Evolutionary conservation across 140 eudicot genomes (phyloP).

Genomic region (Bidens hawaiensis): DNA sequence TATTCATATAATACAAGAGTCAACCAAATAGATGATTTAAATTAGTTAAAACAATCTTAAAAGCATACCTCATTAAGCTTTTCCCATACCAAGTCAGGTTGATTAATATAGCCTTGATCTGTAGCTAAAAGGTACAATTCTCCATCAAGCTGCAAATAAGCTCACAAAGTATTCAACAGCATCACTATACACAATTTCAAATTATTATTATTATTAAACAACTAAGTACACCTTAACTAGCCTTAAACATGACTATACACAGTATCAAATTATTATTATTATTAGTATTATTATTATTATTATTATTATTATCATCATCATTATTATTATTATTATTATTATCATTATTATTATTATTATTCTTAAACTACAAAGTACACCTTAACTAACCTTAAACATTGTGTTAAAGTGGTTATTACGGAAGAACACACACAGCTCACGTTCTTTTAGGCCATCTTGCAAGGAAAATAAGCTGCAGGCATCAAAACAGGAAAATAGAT

Average conservation of each 20-base stretch:
- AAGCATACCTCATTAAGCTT: slow-evolving; percentile 72
- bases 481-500: not conserved
- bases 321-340: not conserved
- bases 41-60: not conserved
- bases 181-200: not conserved
- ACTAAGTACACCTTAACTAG: slow-evolving; percentile 22
- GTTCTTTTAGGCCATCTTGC: slow-evolving; percentile 69
- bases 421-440: slow-evolving; percentile 86
- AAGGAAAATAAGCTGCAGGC: slow-evolving; percentile 63
- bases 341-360: not conserved
- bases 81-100: slow-evolving; percentile 94
- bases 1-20: not conserved
- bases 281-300: too few relatives aligned
- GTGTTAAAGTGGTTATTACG: slow-evolving; percentile 95
- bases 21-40: not conserved
- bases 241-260: slow-evolving; percentile 99
- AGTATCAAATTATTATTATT: too few relatives aligned
- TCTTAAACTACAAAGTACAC: not conserved
- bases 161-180: slow-evolving; percentile 7
- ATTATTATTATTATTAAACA: not conserved
- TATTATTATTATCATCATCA: too few relatives aligned
- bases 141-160: slow-evolving; percentile 63
- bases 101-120: slow-evolving; percentile 81
- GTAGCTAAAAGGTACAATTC: slow-evolving; percentile 73
- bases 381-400: slow-evolving; percentile 79